These are phyloP conservation scores for Xylaria cubensis DNA, from an alignment of 495 filamentous ascomycete species.

Conservation along the genomic window DNA sequence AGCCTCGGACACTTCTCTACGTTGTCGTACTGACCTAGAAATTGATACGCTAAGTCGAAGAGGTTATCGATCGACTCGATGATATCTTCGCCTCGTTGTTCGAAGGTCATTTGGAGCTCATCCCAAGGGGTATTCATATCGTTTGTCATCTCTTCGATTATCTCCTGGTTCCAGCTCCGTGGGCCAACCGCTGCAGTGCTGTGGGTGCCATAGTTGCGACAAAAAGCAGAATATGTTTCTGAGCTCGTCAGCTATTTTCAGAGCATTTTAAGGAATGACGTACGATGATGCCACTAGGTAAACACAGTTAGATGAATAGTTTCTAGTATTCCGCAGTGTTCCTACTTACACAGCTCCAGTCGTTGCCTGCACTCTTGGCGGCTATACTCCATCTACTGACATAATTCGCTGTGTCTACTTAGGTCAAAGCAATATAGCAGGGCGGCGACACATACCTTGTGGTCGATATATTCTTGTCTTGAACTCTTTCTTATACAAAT, in stretches of 20 bases:
- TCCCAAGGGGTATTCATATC: constrained; percentile 41
- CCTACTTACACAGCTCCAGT: constrained; percentile 36
- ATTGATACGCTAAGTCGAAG: constrained; percentile 24
- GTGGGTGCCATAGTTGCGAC: constrained; percentile 42
- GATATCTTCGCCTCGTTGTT: neutral
- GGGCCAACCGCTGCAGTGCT: constrained; percentile 27
- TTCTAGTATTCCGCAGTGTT: neutral
- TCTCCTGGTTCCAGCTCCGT: constrained; percentile 50
- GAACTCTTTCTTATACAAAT: constrained; percentile 4
- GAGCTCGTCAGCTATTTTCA: constrained; percentile 7
- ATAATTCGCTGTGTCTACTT: neutral
- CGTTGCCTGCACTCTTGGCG: constrained; percentile 30
- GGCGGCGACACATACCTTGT: neutral
- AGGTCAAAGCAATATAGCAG: neutral
- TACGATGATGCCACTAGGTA: constrained; percentile 31
- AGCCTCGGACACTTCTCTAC: neutral
- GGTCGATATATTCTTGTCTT: neutral
- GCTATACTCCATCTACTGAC: constrained; percentile 26
- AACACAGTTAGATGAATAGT: neutral
- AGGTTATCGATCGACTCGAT: constrained; percentile 24
- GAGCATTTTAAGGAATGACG: neutral
- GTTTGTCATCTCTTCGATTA: constrained; percentile 41
- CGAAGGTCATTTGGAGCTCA: constrained; percentile 19
- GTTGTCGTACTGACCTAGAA: constrained; percentile 28
- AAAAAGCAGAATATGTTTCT: constrained; percentile 45